A percentile compares a stretch with the other conserved stretches of the same genome.
These are phyloP conservation scores for Helianthus tuberosus DNA, from an alignment of 129 eudicot genomes.

Conservation along the genomic window DNA sequence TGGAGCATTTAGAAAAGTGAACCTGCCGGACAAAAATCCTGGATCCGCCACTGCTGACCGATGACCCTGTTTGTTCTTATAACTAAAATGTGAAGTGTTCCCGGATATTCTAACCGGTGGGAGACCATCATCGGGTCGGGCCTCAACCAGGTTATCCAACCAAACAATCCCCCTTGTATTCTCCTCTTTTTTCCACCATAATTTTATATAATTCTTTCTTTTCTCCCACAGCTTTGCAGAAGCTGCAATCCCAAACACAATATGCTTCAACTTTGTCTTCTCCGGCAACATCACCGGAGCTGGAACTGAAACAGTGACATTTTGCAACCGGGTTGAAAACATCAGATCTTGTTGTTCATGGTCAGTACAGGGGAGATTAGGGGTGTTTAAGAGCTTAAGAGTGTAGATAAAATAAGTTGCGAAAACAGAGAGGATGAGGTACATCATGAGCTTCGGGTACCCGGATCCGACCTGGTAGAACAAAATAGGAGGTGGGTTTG, in stretches of 20 bases:
- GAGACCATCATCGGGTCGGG: constrained; percentile 38
- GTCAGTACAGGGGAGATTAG: constrained; percentile 24
- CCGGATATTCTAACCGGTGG: constrained; percentile 75
- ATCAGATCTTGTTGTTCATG: constrained; percentile 42
- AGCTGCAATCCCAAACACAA: constrained; percentile 91
- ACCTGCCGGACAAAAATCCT: no score
- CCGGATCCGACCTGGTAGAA: constrained; percentile 38
- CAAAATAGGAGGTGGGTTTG: constrained; percentile 24
- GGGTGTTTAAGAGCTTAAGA: constrained; percentile 56
- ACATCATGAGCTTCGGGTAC: constrained; percentile 62
- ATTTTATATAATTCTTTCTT: constrained; percentile 71
- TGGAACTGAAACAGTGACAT: constrained; percentile 3
- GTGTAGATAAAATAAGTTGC: constrained; percentile 78
- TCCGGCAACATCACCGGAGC: background rate
- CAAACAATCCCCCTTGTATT: constrained; percentile 88
- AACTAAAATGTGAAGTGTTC: constrained; percentile 64
- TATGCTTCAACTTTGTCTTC: constrained; percentile 62
- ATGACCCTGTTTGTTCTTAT: constrained; percentile 81
- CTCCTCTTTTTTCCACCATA: constrained; percentile 74
- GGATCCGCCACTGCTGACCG: no score
- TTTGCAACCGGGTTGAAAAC: constrained; percentile 26
- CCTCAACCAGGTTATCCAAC: constrained; percentile 62
- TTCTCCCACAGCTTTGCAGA: constrained; percentile 82
- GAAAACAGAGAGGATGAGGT: constrained; percentile 60
- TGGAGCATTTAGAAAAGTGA: no score